Evolutionary conservation across 805 yeast species (phyloP), one percentile per base, ranked within the genome.

Genomic region (Ogataea ramenticola): DNA sequence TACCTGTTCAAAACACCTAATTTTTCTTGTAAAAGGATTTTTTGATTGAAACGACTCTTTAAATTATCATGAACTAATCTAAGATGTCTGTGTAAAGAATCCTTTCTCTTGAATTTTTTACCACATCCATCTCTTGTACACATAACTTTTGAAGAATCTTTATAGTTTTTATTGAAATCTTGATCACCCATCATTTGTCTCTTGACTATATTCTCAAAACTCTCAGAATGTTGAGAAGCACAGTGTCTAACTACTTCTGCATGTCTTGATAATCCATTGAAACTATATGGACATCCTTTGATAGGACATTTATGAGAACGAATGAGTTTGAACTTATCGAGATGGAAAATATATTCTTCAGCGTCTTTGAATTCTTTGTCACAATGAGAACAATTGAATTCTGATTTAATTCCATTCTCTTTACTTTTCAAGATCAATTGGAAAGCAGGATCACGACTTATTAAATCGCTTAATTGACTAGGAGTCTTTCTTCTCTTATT

Each of bases 21-120:
- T 31, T 51, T 46, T 41, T 48, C 46, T 43, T 53, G 55, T 52
- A 52, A 49, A 26, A 48, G 41, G 33, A 61, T 44, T 42, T 64
- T 62, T 45, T 55, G 60, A 48, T 71, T 68, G 51, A 67, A 64
- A 36, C 75, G 55, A 27, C 75, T 67, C 32, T 56, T 49, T 24
- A 50, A 54, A 54, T 69, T 70, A 43, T 67, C 68, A 53, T 78
- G 82, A 14, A 75, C 80, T 46, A 77, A 61, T 41, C 68, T 67
- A 26, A 65, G 65, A 51, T 79, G 86, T 49, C 84, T 66, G 36
- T 65, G 68, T 44, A 71, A 64, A 1, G 82, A 72, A 54, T 79
- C 84, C 43, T 68, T 70, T 41, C 84, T 61, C 47, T 70, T 70
- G 52, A 79, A 78, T 8, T 51, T 53, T 48, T 72, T 75, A 10